phyloP scores from a whole-genome alignment of 1,139 yeast genomes.

The Sugiyamaella novakii region DNA sequence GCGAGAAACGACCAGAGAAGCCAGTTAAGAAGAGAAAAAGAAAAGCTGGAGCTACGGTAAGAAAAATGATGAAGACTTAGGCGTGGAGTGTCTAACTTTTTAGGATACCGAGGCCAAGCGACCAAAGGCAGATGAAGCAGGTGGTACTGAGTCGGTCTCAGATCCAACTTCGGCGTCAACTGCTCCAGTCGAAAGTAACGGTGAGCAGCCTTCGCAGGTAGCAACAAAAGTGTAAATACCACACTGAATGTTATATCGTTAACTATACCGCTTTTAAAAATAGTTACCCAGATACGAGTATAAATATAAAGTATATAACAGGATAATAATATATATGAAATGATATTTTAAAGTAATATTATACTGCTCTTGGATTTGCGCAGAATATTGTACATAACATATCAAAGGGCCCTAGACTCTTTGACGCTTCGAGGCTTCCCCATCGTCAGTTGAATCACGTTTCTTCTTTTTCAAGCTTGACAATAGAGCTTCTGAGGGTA shows the following conservation, averaged over 20 bases:
- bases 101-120: slow-evolving; percentile 15
- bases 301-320: slow-evolving; percentile 3
- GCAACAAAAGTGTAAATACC: slow-evolving; percentile 15
- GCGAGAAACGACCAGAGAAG: slow-evolving; percentile 71
- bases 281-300: slow-evolving; percentile 2
- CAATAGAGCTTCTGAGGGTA: slow-evolving; percentile 16
- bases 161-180: slow-evolving; percentile 2
- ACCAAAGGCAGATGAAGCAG: slow-evolving; percentile 11
- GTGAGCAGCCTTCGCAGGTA: slow-evolving; percentile 9
- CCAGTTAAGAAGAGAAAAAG: slow-evolving; percentile 52
- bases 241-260: not conserved
- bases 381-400: no score
- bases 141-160: not conserved
- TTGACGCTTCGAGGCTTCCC: slow-evolving; percentile 6
- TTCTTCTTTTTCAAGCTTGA: slow-evolving; percentile 4
- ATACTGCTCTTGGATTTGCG: no score
- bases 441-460: not conserved
- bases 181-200: not conserved
- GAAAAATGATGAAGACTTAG: slow-evolving; percentile 3
- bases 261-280: no score
- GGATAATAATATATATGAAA: not conserved
- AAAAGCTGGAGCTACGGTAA: slow-evolving; percentile 35
- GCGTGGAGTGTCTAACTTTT: slow-evolving; percentile 3
- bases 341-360: no score
- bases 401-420: slow-evolving; percentile 1